Conservation (phyloP, 805 yeast genomes). For the Ogataea wickerhamii region DNA sequence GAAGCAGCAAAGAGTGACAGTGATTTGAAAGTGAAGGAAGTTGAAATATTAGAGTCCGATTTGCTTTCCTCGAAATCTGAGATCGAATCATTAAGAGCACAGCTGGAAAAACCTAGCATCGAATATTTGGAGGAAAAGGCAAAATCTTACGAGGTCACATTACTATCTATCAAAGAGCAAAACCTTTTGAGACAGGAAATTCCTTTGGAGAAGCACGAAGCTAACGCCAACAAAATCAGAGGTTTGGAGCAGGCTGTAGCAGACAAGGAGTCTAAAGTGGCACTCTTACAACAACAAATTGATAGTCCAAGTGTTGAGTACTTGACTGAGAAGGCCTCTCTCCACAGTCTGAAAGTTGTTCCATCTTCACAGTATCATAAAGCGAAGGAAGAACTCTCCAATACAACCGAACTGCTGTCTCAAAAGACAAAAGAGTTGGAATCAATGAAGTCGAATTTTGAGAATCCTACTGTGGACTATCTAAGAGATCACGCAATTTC, state of each 20-base stretch:
- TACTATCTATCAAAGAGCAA: conserved; percentile 4
- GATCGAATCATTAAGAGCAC: conserved; percentile 4
- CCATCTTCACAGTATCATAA: neutral
- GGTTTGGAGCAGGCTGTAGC: neutral
- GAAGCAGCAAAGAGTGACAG: neutral
- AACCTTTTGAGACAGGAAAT: neutral
- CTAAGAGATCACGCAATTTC: conserved; percentile 5
- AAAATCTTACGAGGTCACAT: conserved; percentile 7
- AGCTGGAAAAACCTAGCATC: conserved; percentile 26
- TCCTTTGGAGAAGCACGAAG: neutral
- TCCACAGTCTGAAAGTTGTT: neutral
- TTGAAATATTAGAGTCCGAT: neutral
- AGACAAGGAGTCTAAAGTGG: neutral
- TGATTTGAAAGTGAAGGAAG: neutral
- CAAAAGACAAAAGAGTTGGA: neutral
- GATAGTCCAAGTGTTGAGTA: neutral
- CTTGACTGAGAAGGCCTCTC: neutral
- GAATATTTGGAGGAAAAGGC: conserved; percentile 26
- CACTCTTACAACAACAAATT: conserved; percentile 1
- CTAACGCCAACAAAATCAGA: neutral
- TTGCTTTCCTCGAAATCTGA: neutral
- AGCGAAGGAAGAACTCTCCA: neutral
- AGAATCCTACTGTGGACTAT: conserved; percentile 9
- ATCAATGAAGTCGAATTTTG: conserved; percentile 2
- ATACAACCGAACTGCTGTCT: neutral